phyloP scores from a whole-genome alignment of 768 basidiomycete species.

The Phylloporus rhodoxanthus region DNA sequence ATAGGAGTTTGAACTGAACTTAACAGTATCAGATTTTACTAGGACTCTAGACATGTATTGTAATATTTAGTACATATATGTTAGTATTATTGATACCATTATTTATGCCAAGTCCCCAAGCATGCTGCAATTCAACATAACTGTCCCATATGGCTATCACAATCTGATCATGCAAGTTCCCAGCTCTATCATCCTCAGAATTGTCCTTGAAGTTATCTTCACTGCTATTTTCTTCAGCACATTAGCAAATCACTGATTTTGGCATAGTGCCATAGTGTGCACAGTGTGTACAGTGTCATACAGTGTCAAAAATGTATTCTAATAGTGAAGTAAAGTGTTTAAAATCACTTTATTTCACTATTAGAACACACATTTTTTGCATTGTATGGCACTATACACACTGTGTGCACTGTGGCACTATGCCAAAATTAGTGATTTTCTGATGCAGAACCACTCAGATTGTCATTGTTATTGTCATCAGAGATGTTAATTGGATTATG shows the following conservation, averaged over 20 bases:
- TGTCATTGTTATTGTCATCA: background rate
- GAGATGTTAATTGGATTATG: background rate
- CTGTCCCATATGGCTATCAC: background rate
- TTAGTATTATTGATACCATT: background rate
- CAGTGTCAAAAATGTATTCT: too few relatives aligned
- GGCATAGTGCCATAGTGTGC: too few relatives aligned
- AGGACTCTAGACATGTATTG: background rate
- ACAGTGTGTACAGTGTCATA: too few relatives aligned
- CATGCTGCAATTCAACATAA: background rate
- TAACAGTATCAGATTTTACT: too few relatives aligned
- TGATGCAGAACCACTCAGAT: background rate
- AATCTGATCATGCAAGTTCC: background rate
- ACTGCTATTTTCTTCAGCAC: background rate
- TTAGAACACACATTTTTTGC: too few relatives aligned
- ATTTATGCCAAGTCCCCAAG: background rate
- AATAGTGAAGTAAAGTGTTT: too few relatives aligned
- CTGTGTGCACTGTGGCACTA: too few relatives aligned
- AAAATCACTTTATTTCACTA: too few relatives aligned
- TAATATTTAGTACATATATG: background rate
- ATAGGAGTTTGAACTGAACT: too few relatives aligned
- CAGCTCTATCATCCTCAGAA: background rate
- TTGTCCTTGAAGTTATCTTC: background rate
- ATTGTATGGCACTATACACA: too few relatives aligned
- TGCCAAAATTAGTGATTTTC: too few relatives aligned
- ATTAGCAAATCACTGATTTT: too few relatives aligned